A percentile compares a stretch with the other conserved stretches of the same genome.
These are phyloP conservation scores for Fusarium tricinctum DNA, from an alignment of 2,329 filamentous ascomycete genomes.

Conservation along the genomic window DNA sequence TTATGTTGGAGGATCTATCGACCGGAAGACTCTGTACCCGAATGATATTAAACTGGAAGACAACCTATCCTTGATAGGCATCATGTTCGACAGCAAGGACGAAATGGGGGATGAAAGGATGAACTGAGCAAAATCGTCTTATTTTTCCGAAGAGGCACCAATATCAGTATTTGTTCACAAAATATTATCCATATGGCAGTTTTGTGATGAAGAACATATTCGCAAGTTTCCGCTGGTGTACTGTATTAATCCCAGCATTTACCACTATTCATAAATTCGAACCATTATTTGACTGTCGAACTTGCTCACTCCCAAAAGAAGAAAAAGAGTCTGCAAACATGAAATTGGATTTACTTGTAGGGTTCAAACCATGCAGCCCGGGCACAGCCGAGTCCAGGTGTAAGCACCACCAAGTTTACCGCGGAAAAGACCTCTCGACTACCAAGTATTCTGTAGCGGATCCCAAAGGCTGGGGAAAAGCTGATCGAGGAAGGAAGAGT, in stretches of 20 bases:
- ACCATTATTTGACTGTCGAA: background rate
- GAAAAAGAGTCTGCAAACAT: too few species aligned
- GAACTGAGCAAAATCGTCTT: background rate
- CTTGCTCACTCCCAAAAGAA: too few species aligned
- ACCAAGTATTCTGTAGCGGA: slow-evolving; percentile 55
- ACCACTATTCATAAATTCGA: background rate
- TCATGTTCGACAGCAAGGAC: background rate
- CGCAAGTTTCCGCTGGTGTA: background rate
- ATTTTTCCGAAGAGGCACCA: background rate
- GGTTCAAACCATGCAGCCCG: background rate
- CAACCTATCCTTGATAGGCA: slow-evolving; percentile 16
- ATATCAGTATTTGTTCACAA: background rate
- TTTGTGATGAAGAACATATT: background rate
- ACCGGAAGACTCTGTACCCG: slow-evolving; percentile 5
- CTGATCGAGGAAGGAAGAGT: slow-evolving; percentile 54
- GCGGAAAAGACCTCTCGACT: slow-evolving; percentile 4
- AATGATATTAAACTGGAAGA: background rate
- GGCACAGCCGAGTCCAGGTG: too few species aligned
- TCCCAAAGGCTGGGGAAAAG: slow-evolving; percentile 56
- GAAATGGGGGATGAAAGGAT: background rate
- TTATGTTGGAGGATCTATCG: slow-evolving; percentile 28
- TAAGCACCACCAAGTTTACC: slow-evolving; percentile 1
- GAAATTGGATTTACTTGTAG: background rate
- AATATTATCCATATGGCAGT: background rate
- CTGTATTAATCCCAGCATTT: background rate